Percentiles rank a stretch among this genome's conserved stretches.
Conservation (phyloP, 2,329 filamentous ascomycete species). For the Myriosclerotinia duriaeana region DNA sequence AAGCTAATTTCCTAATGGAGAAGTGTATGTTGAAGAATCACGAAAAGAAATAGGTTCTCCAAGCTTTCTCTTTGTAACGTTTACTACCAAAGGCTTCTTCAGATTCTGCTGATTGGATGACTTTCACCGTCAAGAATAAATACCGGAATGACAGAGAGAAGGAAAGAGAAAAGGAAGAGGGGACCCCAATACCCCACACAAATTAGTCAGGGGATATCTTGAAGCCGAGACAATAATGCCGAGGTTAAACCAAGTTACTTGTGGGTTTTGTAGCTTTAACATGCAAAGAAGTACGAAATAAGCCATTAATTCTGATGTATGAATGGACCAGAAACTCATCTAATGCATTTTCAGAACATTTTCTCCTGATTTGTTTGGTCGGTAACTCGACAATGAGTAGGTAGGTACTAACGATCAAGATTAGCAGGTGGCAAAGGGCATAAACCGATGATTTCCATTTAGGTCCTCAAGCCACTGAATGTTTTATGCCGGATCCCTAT, state of each 20-base stretch:
- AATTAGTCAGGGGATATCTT: background rate
- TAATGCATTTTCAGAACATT: background rate
- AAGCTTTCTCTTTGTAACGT: background rate
- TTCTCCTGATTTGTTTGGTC: background rate
- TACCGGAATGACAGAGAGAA: background rate
- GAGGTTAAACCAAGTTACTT: slow-evolving; percentile 5
- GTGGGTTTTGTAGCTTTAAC: background rate
- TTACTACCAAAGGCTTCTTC: background rate
- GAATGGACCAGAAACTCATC: background rate
- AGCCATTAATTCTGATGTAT: background rate
- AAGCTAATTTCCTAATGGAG: slow-evolving; percentile 31
- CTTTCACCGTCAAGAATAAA: slow-evolving; percentile 15
- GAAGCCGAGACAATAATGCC: background rate
- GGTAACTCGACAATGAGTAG: background rate
- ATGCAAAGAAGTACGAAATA: background rate
- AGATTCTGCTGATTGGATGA: slow-evolving; percentile 12
- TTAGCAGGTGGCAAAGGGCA: background rate
- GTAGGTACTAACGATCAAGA: background rate
- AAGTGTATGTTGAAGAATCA: slow-evolving; percentile 26
- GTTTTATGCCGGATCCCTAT: background rate
- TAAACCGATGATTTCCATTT: background rate
- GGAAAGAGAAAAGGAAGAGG: background rate
- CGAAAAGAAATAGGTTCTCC: slow-evolving; percentile 27
- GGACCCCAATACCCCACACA: background rate
- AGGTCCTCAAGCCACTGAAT: background rate